These are phyloP conservation scores for Thuja plicata DNA, from an alignment of 83 land plant species.

Conservation along the genomic window DNA sequence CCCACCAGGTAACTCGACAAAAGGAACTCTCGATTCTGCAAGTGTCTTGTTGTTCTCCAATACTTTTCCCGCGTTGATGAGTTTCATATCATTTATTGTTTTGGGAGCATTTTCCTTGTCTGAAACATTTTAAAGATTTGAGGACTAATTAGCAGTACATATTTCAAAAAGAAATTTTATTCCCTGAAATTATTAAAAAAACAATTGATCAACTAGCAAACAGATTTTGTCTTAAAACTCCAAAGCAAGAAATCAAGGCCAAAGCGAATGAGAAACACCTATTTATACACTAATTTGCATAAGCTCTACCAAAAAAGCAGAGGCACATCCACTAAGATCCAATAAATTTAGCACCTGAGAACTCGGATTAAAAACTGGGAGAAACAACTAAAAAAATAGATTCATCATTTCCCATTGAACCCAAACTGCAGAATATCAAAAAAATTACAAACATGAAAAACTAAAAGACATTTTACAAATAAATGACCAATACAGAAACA, in stretches of 20 bases:
- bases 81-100: constrained; percentile 60
- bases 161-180: not conserved
- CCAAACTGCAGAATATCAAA: not conserved
- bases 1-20: constrained; percentile 58
- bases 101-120: constrained; percentile 58
- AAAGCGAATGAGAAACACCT: not conserved
- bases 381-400: not conserved
- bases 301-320: not conserved
- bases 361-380: not conserved
- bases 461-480: not conserved
- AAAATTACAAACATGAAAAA: not conserved
- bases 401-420: not conserved
- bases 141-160: not conserved
- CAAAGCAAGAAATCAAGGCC: not conserved
- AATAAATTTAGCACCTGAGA: not conserved
- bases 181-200: not conserved
- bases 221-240: not conserved
- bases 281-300: not conserved
- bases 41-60: constrained; percentile 71
- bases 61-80: constrained; percentile 68
- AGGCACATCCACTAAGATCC: not conserved
- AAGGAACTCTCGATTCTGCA: constrained; percentile 57
- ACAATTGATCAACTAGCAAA: not conserved
- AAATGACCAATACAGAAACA: not conserved
- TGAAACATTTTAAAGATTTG: constrained; percentile 16